A percentile compares a stretch with the other conserved stretches of the same genome.
Evolutionary conservation across 2,329 filamentous ascomycete species (phyloP).

Genomic region (Chaetomium sp.): DNA sequence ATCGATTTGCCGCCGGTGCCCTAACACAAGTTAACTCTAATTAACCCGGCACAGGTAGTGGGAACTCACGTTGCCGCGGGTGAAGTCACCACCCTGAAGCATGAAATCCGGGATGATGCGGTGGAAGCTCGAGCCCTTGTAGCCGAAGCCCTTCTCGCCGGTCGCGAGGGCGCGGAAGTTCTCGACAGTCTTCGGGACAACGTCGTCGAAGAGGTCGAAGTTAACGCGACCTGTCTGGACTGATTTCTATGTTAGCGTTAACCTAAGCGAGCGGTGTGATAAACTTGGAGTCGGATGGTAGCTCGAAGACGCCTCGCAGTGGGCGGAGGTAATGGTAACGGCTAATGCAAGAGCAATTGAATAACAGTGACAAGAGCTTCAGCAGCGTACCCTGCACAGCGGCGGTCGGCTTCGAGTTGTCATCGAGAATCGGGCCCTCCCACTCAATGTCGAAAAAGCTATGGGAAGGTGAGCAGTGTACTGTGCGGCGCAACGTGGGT

Average conservation of each 20-base stretch:
- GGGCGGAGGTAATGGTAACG: too few relatives aligned
- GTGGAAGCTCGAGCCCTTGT: slow-evolving; percentile 80
- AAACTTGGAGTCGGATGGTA: not conserved
- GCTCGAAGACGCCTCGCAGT: too few relatives aligned
- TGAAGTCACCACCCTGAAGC: slow-evolving; percentile 96
- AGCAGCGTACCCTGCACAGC: slow-evolving; percentile 51
- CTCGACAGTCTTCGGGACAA: slow-evolving; percentile 78
- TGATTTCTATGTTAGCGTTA: slow-evolving; percentile 31
- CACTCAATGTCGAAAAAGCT: slow-evolving; percentile 69
- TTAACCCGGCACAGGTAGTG: not conserved
- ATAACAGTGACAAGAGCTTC: not conserved
- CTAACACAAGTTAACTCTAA: slow-evolving; percentile 36
- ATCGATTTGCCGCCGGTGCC: slow-evolving; percentile 89
- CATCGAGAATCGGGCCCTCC: slow-evolving; percentile 65
- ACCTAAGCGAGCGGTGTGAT: not conserved
- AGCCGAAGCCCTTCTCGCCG: slow-evolving; percentile 73
- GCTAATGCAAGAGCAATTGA: not conserved
- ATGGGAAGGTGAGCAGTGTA: slow-evolving; percentile 9
- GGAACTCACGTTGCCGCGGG: slow-evolving; percentile 75
- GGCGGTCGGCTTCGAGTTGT: slow-evolving; percentile 48
- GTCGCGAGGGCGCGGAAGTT: slow-evolving; percentile 86
- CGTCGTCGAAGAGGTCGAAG: slow-evolving; percentile 81
- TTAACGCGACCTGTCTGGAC: slow-evolving; percentile 73
- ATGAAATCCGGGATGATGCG: slow-evolving; percentile 90
- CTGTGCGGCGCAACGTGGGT: not conserved